These are phyloP conservation scores for Neoscytalidium dimidiatum DNA, from an alignment of 2,329 filamentous ascomycete species.

Conservation along the genomic window DNA sequence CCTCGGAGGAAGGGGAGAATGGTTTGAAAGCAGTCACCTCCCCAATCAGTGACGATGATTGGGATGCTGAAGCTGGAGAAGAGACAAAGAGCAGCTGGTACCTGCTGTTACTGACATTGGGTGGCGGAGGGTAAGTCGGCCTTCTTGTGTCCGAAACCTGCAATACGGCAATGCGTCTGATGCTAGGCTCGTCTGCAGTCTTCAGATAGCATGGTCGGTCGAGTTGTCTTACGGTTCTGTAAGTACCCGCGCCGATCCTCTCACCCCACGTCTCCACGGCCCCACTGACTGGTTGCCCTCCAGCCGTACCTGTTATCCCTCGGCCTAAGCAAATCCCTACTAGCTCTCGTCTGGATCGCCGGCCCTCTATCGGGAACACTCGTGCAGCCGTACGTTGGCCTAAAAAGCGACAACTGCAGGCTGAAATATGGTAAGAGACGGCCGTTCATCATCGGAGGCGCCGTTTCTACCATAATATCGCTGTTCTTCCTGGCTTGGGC, in stretches of 20 bases:
- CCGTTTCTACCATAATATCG: constrained; percentile 50
- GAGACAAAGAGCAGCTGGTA: constrained; percentile 82
- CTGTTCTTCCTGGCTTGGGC: constrained; percentile 54
- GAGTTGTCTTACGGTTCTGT: constrained; percentile 89
- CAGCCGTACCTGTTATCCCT: constrained; percentile 56
- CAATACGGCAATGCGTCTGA: background rate
- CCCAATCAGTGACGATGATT: constrained; percentile 39
- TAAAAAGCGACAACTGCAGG: constrained; percentile 54
- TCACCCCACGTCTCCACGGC: constrained; percentile 14
- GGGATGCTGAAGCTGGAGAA: constrained; percentile 53
- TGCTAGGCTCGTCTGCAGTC: constrained; percentile 43
- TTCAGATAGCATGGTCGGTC: constrained; percentile 95
- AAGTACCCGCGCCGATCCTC: constrained; percentile 31
- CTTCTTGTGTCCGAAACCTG: background rate
- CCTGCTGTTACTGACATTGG: constrained; percentile 80
- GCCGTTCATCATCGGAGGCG: constrained; percentile 55
- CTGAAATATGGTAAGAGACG: constrained; percentile 52
- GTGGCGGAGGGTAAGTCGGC: constrained; percentile 67
- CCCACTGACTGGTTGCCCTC: constrained; percentile 8
- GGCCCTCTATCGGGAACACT: constrained; percentile 55
- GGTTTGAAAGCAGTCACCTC: constrained; percentile 35
- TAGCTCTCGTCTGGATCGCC: constrained; percentile 58
- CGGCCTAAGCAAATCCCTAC: constrained; percentile 54
- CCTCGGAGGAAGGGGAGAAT: constrained; percentile 34
- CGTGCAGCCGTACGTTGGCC: constrained; percentile 57